Evolutionary conservation across 2,329 filamentous ascomycete genomes (phyloP).

Genomic region (Xylaria sp.): DNA sequence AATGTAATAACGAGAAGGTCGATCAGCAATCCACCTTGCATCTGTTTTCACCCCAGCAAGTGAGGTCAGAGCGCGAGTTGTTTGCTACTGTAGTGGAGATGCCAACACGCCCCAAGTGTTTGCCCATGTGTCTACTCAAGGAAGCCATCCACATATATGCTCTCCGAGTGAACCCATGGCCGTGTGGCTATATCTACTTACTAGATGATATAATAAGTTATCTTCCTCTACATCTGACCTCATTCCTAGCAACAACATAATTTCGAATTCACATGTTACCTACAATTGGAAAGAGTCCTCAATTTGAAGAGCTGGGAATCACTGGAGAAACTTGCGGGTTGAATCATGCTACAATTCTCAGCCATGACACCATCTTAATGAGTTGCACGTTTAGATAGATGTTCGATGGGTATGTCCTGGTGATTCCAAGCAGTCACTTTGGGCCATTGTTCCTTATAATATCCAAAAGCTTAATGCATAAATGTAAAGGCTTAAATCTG

Average conservation of each 20-base stretch:
- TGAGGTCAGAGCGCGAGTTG: background rate
- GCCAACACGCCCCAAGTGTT: background rate
- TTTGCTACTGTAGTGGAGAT: background rate
- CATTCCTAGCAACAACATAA: background rate
- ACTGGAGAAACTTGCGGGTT: no score
- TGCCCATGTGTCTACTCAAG: background rate
- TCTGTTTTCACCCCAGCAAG: background rate
- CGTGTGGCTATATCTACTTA: background rate
- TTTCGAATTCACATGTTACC: background rate
- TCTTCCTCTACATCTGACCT: background rate
- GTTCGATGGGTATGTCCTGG: no score
- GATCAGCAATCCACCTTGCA: background rate
- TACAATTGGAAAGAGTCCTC: no score
- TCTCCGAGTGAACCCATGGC: background rate
- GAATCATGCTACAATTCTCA: no score
- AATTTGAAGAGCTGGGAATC: no score
- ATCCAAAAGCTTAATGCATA: no score
- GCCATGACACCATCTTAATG: no score
- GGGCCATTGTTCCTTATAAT: no score
- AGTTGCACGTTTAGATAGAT: no score
- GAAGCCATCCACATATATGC: background rate
- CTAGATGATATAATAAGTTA: background rate
- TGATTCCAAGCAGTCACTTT: no score
- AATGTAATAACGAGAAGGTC: constrained; percentile 13
- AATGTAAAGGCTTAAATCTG: no score